Conservation (phyloP, 106 monocot genomes). For the Acorus gramineus region DNA sequence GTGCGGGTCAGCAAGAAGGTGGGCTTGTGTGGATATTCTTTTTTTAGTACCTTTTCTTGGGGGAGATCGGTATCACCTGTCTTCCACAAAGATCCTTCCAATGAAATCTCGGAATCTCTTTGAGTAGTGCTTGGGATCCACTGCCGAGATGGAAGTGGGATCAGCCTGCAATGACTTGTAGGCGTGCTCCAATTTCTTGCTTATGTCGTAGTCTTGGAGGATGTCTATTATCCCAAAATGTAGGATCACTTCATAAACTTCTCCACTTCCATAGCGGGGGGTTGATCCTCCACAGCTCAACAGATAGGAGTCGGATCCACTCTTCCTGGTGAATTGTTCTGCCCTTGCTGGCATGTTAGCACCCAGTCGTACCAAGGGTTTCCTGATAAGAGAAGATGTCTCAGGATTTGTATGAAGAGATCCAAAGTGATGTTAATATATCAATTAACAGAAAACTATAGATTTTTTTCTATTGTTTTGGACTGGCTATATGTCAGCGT, state of each 20-base stretch:
- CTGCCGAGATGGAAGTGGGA: conserved; percentile 53
- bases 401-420: no score
- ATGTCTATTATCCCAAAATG: no score
- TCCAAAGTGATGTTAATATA: no score
- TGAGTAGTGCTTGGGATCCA: conserved; percentile 58
- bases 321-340: conserved; percentile 31
- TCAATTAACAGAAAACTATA: no score
- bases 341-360: conserved; percentile 69
- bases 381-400: conserved; percentile 21
- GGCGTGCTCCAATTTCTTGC: conserved; percentile 34
- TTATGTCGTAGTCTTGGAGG: no score
- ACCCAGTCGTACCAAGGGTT: conserved; percentile 49
- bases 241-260: conserved; percentile 41
- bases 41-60: no score
- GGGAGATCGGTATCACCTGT: conserved; percentile 3
- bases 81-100: conserved; percentile 40
- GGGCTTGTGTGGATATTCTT: no score
- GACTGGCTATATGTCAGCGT: no score
- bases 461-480: no score
- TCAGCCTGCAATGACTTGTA: conserved; percentile 56
- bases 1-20: no score
- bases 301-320: conserved; percentile 31
- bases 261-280: conserved; percentile 12
- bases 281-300: background rate
- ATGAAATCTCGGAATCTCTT: conserved; percentile 56